These are phyloP conservation scores for Lichtheimia ornata DNA, from an alignment of 371 early-diverging fungal genomes.

Conservation along the genomic window DNA sequence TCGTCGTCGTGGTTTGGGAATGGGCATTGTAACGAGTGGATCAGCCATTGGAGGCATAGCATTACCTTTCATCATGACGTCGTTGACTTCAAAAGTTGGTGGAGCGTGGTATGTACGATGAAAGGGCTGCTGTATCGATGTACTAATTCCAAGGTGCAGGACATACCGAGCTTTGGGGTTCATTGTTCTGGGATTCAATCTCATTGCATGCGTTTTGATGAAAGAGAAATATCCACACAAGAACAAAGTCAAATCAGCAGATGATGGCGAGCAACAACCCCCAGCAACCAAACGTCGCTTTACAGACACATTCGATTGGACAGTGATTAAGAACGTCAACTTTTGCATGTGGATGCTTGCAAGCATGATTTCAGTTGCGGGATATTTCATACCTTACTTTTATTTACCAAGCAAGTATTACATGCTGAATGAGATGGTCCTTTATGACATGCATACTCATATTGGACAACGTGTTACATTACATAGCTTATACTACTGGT, in stretches of 20 bases:
- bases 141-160: not conserved
- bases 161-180: constrained; percentile 42
- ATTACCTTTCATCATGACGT: constrained; percentile 57
- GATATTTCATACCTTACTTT: constrained; percentile 54
- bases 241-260: constrained; percentile 12
- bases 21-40: constrained; percentile 73
- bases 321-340: constrained; percentile 34
- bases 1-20: constrained; percentile 61
- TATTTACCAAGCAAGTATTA: constrained; percentile 32
- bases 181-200: constrained; percentile 32
- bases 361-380: constrained; percentile 34
- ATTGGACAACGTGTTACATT: not conserved
- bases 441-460: not conserved
- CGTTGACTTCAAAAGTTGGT: constrained; percentile 49
- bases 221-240: constrained; percentile 20
- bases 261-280: constrained; percentile 2
- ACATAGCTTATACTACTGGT: constrained; percentile 17
- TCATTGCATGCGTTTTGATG: constrained; percentile 28
- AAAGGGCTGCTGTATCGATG: not conserved
- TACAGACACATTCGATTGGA: constrained; percentile 33
- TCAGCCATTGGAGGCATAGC: constrained; percentile 73
- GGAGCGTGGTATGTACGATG: constrained; percentile 33
- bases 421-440: not conserved
- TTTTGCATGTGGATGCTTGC: constrained; percentile 32
- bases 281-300: constrained; percentile 9